A percentile compares a stretch with the other conserved stretches of the same genome.
phyloP scores from a whole-genome alignment of 345 rosid genomes.

The Raphanus sativus region DNA sequence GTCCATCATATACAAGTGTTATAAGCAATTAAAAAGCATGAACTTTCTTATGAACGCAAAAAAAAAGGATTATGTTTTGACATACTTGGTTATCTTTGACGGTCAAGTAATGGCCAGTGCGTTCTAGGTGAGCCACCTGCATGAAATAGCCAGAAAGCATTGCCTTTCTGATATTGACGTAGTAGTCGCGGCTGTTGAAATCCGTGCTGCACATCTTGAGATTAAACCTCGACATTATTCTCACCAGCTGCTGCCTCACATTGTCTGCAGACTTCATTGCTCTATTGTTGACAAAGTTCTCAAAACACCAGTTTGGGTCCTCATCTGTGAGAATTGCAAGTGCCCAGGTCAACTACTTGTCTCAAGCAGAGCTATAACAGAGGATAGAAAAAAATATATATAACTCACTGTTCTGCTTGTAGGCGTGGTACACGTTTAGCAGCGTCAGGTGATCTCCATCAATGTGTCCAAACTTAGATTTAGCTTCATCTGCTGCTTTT shows the following conservation, averaged over 20 bases:
- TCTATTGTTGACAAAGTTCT: slow-evolving; percentile 74
- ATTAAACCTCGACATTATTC: slow-evolving; percentile 82
- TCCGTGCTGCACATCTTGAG: slow-evolving; percentile 86
- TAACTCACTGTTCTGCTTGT: slow-evolving; percentile 75
- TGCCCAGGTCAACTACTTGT: neutral
- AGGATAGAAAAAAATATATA: neutral
- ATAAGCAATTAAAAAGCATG: neutral
- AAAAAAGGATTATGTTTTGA: neutral
- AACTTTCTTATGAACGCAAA: neutral
- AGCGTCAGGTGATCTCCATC: slow-evolving; percentile 96
- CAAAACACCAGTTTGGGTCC: slow-evolving; percentile 87
- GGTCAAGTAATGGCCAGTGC: slow-evolving; percentile 81
- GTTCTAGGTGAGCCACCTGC: slow-evolving; percentile 94
- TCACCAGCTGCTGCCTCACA: slow-evolving; percentile 89
- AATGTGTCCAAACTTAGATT: slow-evolving; percentile 88
- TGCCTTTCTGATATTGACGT: slow-evolving; percentile 86
- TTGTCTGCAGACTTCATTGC: slow-evolving; percentile 85
- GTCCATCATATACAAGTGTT: slow-evolving; percentile 1
- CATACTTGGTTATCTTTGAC: slow-evolving; percentile 89
- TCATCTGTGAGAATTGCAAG: slow-evolving; percentile 52
- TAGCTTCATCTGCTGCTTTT: slow-evolving; percentile 66
- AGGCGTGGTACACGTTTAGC: slow-evolving; percentile 87
- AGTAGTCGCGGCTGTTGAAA: slow-evolving; percentile 80
- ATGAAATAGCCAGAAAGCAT: slow-evolving; percentile 88
- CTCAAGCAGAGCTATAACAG: neutral